phyloP scores from a whole-genome alignment of 805 yeast genomes.

The Pichia thaimueangensis region DNA sequence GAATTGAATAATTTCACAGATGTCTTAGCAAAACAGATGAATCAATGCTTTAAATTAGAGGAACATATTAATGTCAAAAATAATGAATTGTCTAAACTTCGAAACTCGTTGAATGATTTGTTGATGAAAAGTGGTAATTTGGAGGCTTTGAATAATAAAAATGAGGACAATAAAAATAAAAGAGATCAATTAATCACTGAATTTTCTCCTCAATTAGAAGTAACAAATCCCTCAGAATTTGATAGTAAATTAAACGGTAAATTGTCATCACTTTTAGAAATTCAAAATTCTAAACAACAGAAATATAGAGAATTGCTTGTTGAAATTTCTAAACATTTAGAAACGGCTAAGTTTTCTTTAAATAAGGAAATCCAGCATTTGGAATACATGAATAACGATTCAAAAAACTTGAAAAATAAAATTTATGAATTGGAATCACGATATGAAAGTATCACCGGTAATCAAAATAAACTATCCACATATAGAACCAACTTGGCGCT shows the following conservation, averaged over 20 bases:
- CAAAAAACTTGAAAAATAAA: slow-evolving; percentile 30
- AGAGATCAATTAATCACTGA: slow-evolving; percentile 12
- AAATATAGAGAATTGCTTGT: slow-evolving; percentile 11
- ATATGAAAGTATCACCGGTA: slow-evolving; percentile 33
- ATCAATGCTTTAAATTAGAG: slow-evolving; percentile 12
- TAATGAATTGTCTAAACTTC: slow-evolving; percentile 14
- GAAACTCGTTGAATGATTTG: slow-evolving; percentile 31
- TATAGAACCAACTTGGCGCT: slow-evolving; percentile 38
- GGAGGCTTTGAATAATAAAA: slow-evolving; percentile 28
- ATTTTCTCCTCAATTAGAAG: slow-evolving; percentile 6
- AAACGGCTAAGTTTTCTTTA: slow-evolving; percentile 27
- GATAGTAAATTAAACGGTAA: slow-evolving; percentile 13
- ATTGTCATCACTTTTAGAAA: slow-evolving; percentile 7
- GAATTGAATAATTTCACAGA: slow-evolving; percentile 38
- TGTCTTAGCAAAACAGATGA: slow-evolving; percentile 22
- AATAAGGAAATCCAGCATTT: slow-evolving; percentile 38
- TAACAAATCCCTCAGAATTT: slow-evolving; percentile 4
- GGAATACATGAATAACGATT: slow-evolving; percentile 38
- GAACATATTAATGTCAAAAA: slow-evolving; percentile 16
- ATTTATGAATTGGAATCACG: slow-evolving; percentile 33
- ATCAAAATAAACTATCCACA: slow-evolving; percentile 42
- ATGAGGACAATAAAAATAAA: slow-evolving; percentile 17
- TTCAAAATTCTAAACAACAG: slow-evolving; percentile 1
- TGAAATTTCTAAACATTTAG: slow-evolving; percentile 15
- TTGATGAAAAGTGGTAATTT: slow-evolving; percentile 52